Evolutionary conservation across 164 flowering plant species (phyloP), one percentile per base, ranked within the genome.

Genomic region (Warburgia ugandensis): DNA sequence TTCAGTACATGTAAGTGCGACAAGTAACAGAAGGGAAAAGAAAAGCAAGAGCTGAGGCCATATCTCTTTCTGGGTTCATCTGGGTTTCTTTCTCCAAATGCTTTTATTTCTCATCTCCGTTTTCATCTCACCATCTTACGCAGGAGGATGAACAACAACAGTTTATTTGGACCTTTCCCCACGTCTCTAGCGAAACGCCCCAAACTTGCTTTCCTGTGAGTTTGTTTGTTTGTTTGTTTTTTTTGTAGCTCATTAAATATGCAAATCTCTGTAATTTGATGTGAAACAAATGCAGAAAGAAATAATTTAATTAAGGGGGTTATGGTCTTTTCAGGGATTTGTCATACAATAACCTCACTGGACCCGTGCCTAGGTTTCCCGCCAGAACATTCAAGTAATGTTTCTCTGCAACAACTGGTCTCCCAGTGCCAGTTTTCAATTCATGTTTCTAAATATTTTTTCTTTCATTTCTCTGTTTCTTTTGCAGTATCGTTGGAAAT

Each of bases 81-180:
- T n/a, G n/a, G n/a, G n/a, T n/a, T n/a, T n/a, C n/a, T n/a, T n/a
- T n/a, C 36, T 50, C 55, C 19, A 53, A 25, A 10, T 16, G 26
- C 46, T 25, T 52, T 30, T 50, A 29, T 41, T 44, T 45, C 56
- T 61, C 5, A 46, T 43, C 20, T 48, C 6, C 26, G 20, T 42
- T 14, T 17, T 6, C 16, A 26, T 14, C 31, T 48, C 35, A 36
- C 14, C 43, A 16, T 17, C 26, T 35, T 43, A 44, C 45, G 40
- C 53, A 90, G 97, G 79, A 79, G 97, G 67, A 76, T 90, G 59
- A 86, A 86, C 79, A 90, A 86, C 68, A 90, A 86, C 65, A 86
- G 79, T 71, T 76, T 90, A 61, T 73, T 73, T 71, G 96, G 96
- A 50, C 64, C 77, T 41, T 78, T 90, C 63, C 96, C 96, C 17